Conservation (phyloP, 83 land plant species). For the Larix sibirica region DNA sequence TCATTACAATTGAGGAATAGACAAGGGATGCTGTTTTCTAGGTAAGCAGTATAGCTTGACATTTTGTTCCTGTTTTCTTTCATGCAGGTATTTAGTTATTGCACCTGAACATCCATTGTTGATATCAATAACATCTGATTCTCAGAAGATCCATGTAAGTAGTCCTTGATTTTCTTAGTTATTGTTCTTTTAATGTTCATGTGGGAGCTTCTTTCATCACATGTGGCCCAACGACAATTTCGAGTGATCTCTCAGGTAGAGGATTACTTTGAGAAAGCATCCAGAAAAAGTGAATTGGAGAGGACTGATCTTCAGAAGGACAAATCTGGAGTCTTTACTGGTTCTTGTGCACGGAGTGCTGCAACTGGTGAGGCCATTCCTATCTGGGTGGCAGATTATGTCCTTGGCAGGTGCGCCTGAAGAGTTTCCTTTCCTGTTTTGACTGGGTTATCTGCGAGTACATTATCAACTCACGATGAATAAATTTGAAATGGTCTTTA, state of each 20-base stretch:
- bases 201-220: not conserved
- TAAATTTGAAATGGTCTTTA: not conserved
- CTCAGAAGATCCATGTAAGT: constrained; percentile 59
- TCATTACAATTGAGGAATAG: constrained; percentile 1
- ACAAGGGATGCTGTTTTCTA: not conserved
- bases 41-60: not conserved
- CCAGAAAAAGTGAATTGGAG: constrained; percentile 90
- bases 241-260: constrained; percentile 54
- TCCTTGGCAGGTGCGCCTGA: constrained; percentile 78
- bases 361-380: constrained; percentile 84
- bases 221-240: constrained; percentile 12
- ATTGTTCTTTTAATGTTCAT: not conserved
- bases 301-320: constrained; percentile 97
- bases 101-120: constrained; percentile 88
- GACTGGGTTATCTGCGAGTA: not conserved
- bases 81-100: constrained; percentile 81
- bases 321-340: constrained; percentile 90
- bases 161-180: not conserved
- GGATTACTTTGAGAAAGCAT: constrained; percentile 73
- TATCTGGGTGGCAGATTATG: constrained; percentile 98
- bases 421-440: not conserved
- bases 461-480: not conserved
- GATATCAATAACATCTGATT: constrained; percentile 46
- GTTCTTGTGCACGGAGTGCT: constrained; percentile 81
- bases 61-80: constrained; percentile 11